Evolutionary conservation across 129 eudicot species (phyloP).

Genomic region (Calendula officinalis): DNA sequence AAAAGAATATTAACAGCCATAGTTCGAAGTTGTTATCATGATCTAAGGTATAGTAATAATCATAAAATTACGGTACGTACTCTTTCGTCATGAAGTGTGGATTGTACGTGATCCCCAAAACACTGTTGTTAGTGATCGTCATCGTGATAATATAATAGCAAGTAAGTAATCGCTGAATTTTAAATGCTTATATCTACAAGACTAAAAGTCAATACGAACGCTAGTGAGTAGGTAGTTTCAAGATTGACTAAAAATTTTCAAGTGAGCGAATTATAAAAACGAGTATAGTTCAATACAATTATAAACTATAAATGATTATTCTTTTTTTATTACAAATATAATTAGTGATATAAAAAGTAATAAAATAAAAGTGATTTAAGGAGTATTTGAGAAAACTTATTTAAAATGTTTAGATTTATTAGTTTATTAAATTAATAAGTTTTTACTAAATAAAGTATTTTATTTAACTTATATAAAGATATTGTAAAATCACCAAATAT

Average conservation of each 20-base stretch:
- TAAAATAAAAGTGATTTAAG: too few relatives aligned
- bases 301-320: too few relatives aligned
- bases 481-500: too few relatives aligned
- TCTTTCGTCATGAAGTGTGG: neutral
- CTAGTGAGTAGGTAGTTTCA: conserved; percentile 12
- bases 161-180: conserved; percentile 6
- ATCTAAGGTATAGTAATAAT: neutral
- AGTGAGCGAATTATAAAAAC: neutral
- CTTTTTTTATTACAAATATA: too few relatives aligned
- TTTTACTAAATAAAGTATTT: too few relatives aligned
- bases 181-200: neutral
- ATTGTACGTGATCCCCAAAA: neutral
- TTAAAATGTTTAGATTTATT: too few relatives aligned
- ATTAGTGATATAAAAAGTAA: too few relatives aligned
- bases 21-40: neutral
- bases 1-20: neutral
- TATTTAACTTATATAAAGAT: too few relatives aligned
- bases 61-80: neutral
- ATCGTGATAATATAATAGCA: too few relatives aligned
- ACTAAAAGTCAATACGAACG: conserved; percentile 20
- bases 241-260: conserved; percentile 11
- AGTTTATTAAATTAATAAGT: too few relatives aligned
- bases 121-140: neutral
- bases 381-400: too few relatives aligned
- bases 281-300: neutral